phyloP scores from a whole-genome alignment of 2,329 filamentous ascomycete genomes.

The Mycosphaerella sp. region DNA sequence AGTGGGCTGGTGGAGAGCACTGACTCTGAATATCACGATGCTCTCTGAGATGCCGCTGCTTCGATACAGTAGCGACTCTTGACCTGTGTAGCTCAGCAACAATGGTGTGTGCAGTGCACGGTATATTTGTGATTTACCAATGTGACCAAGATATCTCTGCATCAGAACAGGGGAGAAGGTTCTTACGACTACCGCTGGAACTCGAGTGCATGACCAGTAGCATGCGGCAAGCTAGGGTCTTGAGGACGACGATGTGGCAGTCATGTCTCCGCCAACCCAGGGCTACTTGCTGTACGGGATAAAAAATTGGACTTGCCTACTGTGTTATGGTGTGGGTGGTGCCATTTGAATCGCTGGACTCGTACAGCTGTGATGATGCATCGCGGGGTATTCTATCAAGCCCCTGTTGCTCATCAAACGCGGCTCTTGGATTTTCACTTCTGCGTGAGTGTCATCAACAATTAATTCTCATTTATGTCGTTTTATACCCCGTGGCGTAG shows the following conservation, averaged over 20 bases:
- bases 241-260: not conserved
- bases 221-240: not conserved
- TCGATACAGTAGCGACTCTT: not conserved
- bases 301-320: not conserved
- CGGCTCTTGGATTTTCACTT: not conserved
- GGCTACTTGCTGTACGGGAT: not conserved
- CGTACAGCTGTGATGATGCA: not conserved
- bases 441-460: not conserved
- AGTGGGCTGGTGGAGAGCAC: not conserved
- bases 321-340: not conserved
- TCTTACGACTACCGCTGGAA: not conserved
- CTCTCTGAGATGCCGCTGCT: not conserved
- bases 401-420: not conserved
- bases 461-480: constrained; percentile 11
- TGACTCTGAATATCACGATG: not conserved
- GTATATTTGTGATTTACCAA: not conserved
- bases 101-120: not conserved
- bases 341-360: not conserved
- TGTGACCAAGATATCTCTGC: too few species aligned
- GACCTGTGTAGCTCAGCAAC: not conserved
- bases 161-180: not conserved
- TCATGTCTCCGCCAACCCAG: not conserved
- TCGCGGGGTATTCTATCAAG: constrained; percentile 1
- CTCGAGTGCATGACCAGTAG: not conserved
- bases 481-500: constrained; percentile 19